These are phyloP conservation scores for Diaporthe citri DNA, from an alignment of 2,329 filamentous ascomycete species.

Conservation along the genomic window DNA sequence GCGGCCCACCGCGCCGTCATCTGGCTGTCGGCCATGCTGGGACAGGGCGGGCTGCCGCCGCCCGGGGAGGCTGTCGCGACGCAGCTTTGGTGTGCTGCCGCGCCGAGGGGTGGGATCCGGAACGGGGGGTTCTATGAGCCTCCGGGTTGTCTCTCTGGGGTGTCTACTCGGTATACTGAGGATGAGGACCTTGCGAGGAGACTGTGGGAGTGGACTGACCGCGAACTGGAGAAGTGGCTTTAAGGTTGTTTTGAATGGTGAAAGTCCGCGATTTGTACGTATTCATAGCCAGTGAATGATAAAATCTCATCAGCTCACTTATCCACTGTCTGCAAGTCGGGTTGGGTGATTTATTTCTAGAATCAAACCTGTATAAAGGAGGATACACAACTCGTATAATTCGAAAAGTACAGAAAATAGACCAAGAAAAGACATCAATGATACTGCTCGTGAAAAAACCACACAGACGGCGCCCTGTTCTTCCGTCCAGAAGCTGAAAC, in stretches of 20 bases:
- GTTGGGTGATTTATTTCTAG: rapidly evolving
- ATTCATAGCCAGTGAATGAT: not conserved
- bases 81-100: not conserved
- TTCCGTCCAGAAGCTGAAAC: not conserved
- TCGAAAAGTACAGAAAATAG: too few relatives aligned
- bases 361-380: rapidly evolving
- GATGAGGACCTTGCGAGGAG: not conserved
- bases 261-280: too few relatives aligned
- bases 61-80: not conserved
- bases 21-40: not conserved
- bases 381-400: too few relatives aligned
- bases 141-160: not conserved
- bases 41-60: not conserved
- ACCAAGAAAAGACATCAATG: not conserved
- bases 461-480: not conserved
- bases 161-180: not conserved
- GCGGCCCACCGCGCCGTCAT: not conserved
- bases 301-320: too few relatives aligned
- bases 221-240: not conserved
- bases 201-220: not conserved
- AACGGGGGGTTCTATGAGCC: constrained; percentile 4
- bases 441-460: constrained; percentile 1
- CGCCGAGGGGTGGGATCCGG: not conserved
- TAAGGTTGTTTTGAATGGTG: not conserved
- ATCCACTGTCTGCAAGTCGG: too few relatives aligned